A percentile compares a stretch with the other conserved stretches of the same genome.
phyloP scores from a whole-genome alignment of 2,329 filamentous ascomycete genomes.

The Rutstroemia sp. region DNA sequence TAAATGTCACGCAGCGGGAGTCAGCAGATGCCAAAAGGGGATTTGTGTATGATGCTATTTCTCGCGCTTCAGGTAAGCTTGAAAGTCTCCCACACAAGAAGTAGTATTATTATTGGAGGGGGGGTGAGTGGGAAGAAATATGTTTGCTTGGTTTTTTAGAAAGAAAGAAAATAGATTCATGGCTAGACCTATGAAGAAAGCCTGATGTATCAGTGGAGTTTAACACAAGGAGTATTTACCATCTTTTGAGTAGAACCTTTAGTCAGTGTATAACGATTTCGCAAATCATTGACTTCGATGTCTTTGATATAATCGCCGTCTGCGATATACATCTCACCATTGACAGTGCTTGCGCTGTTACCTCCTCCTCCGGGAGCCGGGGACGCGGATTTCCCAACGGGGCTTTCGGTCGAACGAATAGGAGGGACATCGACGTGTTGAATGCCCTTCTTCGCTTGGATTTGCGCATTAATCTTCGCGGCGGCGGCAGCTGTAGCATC shows the following conservation, averaged over 20 bases:
- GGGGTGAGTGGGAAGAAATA: constrained; percentile 23
- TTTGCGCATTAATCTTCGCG: constrained; percentile 75
- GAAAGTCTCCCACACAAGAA: constrained; percentile 48
- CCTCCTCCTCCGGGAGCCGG: constrained; percentile 21
- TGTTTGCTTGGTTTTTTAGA: no score
- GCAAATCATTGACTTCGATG: constrained; percentile 96
- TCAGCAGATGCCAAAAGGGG: constrained; percentile 90
- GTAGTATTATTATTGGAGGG: constrained; percentile 25
- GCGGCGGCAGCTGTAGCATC: constrained; percentile 66
- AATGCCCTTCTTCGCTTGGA: constrained; percentile 80
- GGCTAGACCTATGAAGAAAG: constrained; percentile 29
- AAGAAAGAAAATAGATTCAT: constrained; percentile 30
- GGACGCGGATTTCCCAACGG: constrained; percentile 23
- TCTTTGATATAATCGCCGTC: constrained; percentile 98
- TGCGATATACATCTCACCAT: constrained; percentile 85
- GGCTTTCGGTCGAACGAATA: constrained; percentile 45
- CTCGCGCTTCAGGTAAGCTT: constrained; percentile 62
- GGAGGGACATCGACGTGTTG: constrained; percentile 87
- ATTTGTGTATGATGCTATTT: constrained; percentile 46
- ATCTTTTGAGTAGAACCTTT: constrained; percentile 98
- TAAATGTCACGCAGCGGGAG: constrained; percentile 79
- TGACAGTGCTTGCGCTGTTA: constrained; percentile 48
- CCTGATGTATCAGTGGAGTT: constrained; percentile 58
- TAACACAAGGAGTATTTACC: constrained; percentile 80
- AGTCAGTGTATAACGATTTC: constrained; percentile 93